phyloP scores from a whole-genome alignment of 2,329 filamentous ascomycete species.

The Microdochium nivale region DNA sequence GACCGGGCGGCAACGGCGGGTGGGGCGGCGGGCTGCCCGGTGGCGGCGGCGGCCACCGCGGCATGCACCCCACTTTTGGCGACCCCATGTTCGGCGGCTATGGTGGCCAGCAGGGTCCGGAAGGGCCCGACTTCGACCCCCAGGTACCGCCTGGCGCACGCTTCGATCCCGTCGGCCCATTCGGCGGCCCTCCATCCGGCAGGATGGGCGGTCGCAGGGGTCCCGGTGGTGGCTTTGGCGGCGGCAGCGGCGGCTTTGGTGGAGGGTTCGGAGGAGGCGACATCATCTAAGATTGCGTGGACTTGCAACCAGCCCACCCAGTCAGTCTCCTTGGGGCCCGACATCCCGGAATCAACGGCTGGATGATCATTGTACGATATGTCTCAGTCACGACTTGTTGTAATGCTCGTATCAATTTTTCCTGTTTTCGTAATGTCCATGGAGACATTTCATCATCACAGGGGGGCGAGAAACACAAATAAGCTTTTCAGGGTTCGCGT shows the following conservation, averaged over 20 bases:
- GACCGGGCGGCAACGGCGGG: slow-evolving; percentile 54
- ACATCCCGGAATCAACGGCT: not conserved
- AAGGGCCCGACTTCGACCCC: slow-evolving; percentile 49
- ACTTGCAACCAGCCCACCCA: no score
- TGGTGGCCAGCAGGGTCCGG: slow-evolving; percentile 32
- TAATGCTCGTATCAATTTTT: no score
- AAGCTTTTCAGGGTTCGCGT: no score
- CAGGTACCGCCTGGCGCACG: slow-evolving; percentile 80
- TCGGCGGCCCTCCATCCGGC: slow-evolving; percentile 28
- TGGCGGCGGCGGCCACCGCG: slow-evolving; percentile 56
- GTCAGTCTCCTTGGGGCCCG: no score
- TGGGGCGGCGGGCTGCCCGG: slow-evolving; percentile 50
- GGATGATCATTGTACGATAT: no score
- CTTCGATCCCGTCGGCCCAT: slow-evolving; percentile 80
- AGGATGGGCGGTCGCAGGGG: slow-evolving; percentile 34
- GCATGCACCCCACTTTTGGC: slow-evolving; percentile 95
- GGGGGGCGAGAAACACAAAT: no score
- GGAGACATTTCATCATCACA: no score
- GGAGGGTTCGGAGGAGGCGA: slow-evolving; percentile 20
- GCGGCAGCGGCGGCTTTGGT: slow-evolving; percentile 13
- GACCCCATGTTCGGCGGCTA: slow-evolving; percentile 72
- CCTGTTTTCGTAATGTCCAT: no score
- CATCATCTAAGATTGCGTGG: slow-evolving; percentile 19
- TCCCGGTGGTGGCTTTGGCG: slow-evolving; percentile 24
- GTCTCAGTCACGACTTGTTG: no score